phyloP scores from a whole-genome alignment of 2,329 filamentous ascomycete species.

The Claviceps capensis region DNA sequence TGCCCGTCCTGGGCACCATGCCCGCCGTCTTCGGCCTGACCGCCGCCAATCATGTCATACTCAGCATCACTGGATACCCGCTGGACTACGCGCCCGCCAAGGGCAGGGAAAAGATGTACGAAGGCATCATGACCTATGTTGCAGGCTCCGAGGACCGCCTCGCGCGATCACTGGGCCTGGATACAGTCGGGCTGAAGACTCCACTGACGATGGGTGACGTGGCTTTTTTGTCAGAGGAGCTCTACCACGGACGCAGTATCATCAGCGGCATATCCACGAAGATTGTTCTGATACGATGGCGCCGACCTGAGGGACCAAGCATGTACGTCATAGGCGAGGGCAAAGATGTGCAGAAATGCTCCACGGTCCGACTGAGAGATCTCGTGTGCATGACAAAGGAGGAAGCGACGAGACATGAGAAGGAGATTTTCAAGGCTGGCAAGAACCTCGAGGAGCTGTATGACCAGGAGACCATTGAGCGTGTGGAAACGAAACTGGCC shows the following conservation, averaged over 20 bases:
- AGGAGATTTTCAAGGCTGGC: conserved; percentile 57
- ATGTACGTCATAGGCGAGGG: conserved; percentile 46
- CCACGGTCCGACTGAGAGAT: conserved; percentile 54
- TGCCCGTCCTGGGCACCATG: conserved; percentile 94
- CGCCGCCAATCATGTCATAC: conserved; percentile 83
- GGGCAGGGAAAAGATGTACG: conserved; percentile 81
- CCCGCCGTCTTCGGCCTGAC: conserved; percentile 90
- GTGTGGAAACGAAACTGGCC: conserved; percentile 50
- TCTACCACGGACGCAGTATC: conserved; percentile 70
- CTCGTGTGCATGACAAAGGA: conserved; percentile 90
- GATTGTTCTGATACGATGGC: conserved; percentile 71
- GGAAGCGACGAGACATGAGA: conserved; percentile 69
- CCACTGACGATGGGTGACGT: conserved; percentile 70
- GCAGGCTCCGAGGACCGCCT: conserved; percentile 71
- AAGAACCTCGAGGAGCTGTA: conserved; percentile 63
- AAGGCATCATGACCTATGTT: conserved; percentile 61
- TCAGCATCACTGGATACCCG: conserved; percentile 70
- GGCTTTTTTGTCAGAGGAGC: conserved; percentile 78
- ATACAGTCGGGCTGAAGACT: conserved; percentile 56
- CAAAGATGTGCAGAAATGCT: conserved; percentile 62
- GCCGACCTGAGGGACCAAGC: conserved; percentile 46
- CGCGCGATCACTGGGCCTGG: conserved; percentile 29
- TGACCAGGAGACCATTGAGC: conserved; percentile 47
- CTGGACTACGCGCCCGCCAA: conserved; percentile 72
- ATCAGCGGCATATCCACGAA: conserved; percentile 72